Percentiles rank a stretch among this genome's conserved stretches.
Evolutionary conservation across 2,329 filamentous ascomycete species (phyloP).

Genomic region (Scedosporium aurantiacum): DNA sequence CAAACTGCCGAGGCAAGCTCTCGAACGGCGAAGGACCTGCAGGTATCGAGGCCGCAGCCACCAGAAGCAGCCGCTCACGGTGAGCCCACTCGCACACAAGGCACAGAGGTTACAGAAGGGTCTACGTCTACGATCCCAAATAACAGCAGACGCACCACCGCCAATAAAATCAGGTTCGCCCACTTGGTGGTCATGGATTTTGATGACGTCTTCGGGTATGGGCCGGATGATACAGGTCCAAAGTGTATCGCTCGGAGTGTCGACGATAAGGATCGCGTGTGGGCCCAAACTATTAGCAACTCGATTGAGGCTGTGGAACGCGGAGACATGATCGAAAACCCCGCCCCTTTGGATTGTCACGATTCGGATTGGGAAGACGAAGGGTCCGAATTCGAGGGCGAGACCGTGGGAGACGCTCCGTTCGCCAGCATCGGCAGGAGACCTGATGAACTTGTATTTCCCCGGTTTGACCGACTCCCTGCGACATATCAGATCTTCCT

Average conservation of each 20-base stretch:
- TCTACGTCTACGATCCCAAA: neutral
- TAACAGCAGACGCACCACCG: neutral
- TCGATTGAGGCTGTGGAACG: neutral
- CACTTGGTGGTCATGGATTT: neutral
- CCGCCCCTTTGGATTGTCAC: constrained; percentile 2
- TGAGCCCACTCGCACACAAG: neutral
- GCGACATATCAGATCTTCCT: neutral
- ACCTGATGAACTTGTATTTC: neutral
- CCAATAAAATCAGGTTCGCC: neutral
- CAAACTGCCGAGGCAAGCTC: neutral
- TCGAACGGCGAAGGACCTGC: neutral
- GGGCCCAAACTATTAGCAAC: constrained; percentile 1
- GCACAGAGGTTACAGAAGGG: no score
- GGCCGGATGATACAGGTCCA: neutral
- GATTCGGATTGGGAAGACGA: constrained; percentile 2
- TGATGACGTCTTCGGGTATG: neutral
- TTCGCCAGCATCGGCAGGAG: neutral
- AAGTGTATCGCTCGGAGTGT: neutral
- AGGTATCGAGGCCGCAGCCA: neutral
- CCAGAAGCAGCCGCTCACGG: neutral
- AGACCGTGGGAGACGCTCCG: neutral
- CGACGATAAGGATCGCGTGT: constrained; percentile 1
- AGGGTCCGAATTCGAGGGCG: neutral
- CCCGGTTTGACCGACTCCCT: neutral
- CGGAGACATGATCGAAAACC: neutral